phyloP scores from a whole-genome alignment of 108 stramenopile species.

The Cylindrotheca fusiformis region DNA sequence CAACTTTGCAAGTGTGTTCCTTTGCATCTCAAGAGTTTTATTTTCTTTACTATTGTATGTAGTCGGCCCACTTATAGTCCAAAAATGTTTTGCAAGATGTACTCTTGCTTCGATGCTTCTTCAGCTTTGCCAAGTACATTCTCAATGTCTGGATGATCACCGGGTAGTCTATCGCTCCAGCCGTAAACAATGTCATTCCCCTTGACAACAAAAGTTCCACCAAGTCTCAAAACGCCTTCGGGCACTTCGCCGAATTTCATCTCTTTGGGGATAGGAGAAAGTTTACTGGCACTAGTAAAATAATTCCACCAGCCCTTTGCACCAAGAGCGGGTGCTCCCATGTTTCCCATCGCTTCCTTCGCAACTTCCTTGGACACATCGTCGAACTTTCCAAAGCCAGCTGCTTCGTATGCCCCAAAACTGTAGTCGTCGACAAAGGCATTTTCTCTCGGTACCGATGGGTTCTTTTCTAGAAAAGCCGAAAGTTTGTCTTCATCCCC shows the following conservation, averaged over 20 bases:
- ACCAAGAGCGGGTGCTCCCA: constrained; percentile 59
- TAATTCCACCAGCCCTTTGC: constrained; percentile 51
- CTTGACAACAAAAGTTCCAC: constrained; percentile 82
- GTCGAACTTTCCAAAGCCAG: constrained; percentile 49
- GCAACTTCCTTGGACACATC: constrained; percentile 51
- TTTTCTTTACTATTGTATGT: no score
- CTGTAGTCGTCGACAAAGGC: constrained; percentile 75
- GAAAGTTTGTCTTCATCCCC: constrained; percentile 70
- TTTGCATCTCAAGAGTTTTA: no score
- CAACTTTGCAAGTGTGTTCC: no score
- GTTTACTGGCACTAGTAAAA: constrained; percentile 47
- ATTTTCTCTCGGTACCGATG: constrained; percentile 40
- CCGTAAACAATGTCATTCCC: constrained; percentile 68
- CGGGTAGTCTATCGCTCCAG: constrained; percentile 79
- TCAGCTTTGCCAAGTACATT: constrained; percentile 52
- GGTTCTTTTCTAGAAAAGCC: constrained; percentile 70
- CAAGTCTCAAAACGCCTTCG: constrained; percentile 78
- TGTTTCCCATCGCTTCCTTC: constrained; percentile 47
- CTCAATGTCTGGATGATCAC: constrained; percentile 75
- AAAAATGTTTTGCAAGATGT: no score
- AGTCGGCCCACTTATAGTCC: no score
- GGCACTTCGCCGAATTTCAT: constrained; percentile 77
- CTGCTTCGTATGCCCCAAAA: constrained; percentile 68
- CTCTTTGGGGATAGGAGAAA: constrained; percentile 62
- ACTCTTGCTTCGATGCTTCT: constrained; percentile 26